Base-by-base conservation (phyloP, 148 eudicot genomes). In the Salicornia ramosissima region DNA sequence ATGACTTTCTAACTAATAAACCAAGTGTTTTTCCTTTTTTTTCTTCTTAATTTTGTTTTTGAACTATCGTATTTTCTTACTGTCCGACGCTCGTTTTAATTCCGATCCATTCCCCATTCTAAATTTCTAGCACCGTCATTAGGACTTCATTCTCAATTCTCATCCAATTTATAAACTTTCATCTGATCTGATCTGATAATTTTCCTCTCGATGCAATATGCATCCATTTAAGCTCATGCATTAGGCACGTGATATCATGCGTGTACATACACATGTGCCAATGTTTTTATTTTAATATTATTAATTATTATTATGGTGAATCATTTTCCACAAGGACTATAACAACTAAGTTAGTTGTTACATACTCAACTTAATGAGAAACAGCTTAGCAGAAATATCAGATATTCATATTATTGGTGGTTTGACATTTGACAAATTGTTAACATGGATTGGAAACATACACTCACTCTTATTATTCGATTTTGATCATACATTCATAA, bases 301-400 rank as follows among this genome's bases (percentile, higher is more conserved):
- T 4, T 36, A 36, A 36, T 8, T 36, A 3, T 19, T 16, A 39
- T 22, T 21, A 40, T 40, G 13, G 29, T 63, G 30, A 11, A 39
- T 40, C 67, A 40, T 63, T 39, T 40, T 63, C 67, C 40, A 63
- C 67, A 39, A 42, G 15, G 67, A 63, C 31, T 39, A 24, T 31
- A 49, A 24, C n/a, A 54, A 54, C 59, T 24, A 54, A 54, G 28
- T 7, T 54, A 51, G 7, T 2, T 51, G 16, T 54, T 25, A 34
- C 18, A 13, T 11, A 26, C 40, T 40, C n/a, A n/a, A n/a, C n/a
- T 26, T 29, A 50, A 43, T 62, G 68, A 62, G 5, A 34, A 59
- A 51, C 50, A 71, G 68, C 75, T 71, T 71, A 49, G 68, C 36
- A 49, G 7, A 33, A 7, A 34, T 39, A 14, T 68, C 2, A 36